Evolutionary conservation across 2,329 filamentous ascomycete genomes (phyloP), one percentile per base, ranked within the genome.

Genomic region (Davidsoniella eucalypti): DNA sequence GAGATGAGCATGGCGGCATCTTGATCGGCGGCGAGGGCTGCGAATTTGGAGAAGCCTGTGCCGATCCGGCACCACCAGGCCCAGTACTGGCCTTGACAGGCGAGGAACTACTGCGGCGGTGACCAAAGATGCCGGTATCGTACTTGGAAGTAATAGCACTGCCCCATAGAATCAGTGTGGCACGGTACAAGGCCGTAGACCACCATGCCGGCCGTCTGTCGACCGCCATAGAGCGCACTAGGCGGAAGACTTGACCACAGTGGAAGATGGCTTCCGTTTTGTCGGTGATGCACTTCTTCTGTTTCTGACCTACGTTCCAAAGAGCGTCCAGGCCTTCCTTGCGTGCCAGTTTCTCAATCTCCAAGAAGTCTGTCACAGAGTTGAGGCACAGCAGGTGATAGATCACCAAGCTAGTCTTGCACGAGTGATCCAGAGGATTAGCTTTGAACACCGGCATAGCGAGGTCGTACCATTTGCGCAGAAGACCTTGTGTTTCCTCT

Each of bases 301-400:
- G 73, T 58, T 75, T 73, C 8, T 72, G 59, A 12, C 71, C 64
- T 38, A 75, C 61, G 23, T 71, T 70, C 65, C 73, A 73, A 57
- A 72, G 73, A 6, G 70, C 71, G 54, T 79, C 71, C 43, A 75
- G 69, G 18, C 65, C 68, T 52, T 83, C 78, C 36, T 73, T 69
- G 14, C 80, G 71, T 3, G 80, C 80, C 8, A 84, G 66, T 3
- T 72, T 69, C 64, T 85, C 81, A 43, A 84, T 76, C 56, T 80
- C 76, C 2, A 75, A 69, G 58, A 84, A 82, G 61, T 76, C 77
- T 14, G 78, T 80, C 25, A 82, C 72, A 7, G 76, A 73, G 56
- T 84, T 84, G 52, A 86, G 69, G 45, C 73, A 79, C 59, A 85
- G 78, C 40, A 85, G 69, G 57, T 86, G 81, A 61, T 81, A 84